Evolutionary conservation across 495 filamentous ascomycete species (phyloP), one percentile per base, ranked within the genome.

Genomic region (Tuber indicum): DNA sequence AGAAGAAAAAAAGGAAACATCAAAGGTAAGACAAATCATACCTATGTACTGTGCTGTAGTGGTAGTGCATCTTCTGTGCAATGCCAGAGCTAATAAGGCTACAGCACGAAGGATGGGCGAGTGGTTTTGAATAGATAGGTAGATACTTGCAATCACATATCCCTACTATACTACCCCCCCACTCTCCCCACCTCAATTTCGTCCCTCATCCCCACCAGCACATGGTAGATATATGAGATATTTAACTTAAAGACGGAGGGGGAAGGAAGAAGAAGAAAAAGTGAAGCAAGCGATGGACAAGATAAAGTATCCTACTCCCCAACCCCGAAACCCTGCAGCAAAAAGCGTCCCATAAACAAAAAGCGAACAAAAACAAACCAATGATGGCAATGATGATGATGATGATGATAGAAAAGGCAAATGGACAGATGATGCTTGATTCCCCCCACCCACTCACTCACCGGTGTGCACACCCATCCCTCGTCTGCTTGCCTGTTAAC

Each of bases 251-350:
- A 14, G 52, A 14, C n/a, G 52, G 52, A 58, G 52, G 52, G 23
- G 52, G 9, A 58, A 58, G n/a, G n/a, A 58, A 58, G 23, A 72
- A 23, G 36, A 46, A 72, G n/a, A 23, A 72, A 72, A 72, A 43
- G 26, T n/a, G 17, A 43, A 72, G 36, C 41, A 72, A 72, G 44
- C 16, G 71, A 66, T 16, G 58, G 58, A 36, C 58, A 32, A 66
- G 26, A 66, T 5, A 17, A 62, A 66, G n/a, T 17, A 66, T 36
- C 58, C 58, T 66, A 66, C 58, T 66, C 58, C 58, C 26, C 58
- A 66, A 66, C 58, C 58, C 58, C 58, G 58, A 66, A 36, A 66
- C 4, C 58, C 58, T 66, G 26, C 58, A 66, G 58, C 58, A 66
- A 66, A 66, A 66, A 36, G 14, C 5, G 26, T 66, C 58, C 58